Conservation (phyloP, 129 eudicot species). For the Flaveria sonorensis region DNA sequence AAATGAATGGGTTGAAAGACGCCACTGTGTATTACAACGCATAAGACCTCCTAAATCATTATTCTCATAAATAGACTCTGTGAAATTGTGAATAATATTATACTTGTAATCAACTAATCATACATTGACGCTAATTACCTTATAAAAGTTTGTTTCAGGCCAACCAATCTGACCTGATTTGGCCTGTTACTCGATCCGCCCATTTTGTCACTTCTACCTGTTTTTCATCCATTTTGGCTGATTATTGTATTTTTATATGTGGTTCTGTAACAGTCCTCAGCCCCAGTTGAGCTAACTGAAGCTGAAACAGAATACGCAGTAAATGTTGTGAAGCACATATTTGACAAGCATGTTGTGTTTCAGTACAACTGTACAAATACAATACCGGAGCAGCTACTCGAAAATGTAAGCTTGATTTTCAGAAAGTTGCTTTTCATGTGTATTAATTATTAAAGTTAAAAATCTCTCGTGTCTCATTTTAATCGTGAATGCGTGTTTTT, state of each 20-base stretch:
- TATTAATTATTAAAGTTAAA: background rate
- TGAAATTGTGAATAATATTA: background rate
- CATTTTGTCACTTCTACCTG: background rate
- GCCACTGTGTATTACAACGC: background rate
- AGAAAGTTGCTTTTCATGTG: background rate
- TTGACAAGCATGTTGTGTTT: constrained; percentile 78
- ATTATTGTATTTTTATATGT: constrained; percentile 7
- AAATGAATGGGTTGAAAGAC: background rate
- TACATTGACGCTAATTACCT: background rate
- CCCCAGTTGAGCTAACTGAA: constrained; percentile 97
- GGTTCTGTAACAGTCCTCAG: constrained; percentile 67
- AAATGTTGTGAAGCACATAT: constrained; percentile 90
- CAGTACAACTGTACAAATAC: constrained; percentile 99
- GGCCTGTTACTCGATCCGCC: background rate
- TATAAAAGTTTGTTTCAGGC: background rate
- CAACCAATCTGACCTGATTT: background rate
- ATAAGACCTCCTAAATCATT: background rate
- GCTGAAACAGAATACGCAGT: constrained; percentile 98
- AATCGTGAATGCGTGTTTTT: constrained; percentile 14
- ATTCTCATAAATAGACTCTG: background rate
- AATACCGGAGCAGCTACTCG: constrained; percentile 87
- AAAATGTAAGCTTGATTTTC: constrained; percentile 58
- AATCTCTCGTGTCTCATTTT: background rate
- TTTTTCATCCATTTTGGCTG: constrained; percentile 22
- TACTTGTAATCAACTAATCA: constrained; percentile 18